phyloP scores from a whole-genome alignment of 345 rosid species.

The Rhizophora mangle region DNA sequence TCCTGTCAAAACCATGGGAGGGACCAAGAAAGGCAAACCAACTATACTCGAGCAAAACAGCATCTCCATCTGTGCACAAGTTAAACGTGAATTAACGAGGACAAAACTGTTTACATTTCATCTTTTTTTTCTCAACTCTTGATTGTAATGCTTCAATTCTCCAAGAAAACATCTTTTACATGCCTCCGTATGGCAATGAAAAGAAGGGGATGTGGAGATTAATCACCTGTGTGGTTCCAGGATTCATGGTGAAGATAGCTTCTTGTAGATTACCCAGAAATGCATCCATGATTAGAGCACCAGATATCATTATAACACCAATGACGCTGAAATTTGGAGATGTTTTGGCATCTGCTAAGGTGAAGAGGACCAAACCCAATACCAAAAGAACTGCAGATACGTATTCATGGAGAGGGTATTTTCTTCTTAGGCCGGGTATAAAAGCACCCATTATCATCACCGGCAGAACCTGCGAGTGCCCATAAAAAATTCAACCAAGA shows the following conservation, averaged over 20 bases:
- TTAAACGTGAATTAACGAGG: not conserved
- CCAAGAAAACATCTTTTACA: no score
- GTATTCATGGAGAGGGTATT: conserved; percentile 77
- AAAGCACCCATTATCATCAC: conserved; percentile 97
- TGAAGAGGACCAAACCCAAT: conserved; percentile 77
- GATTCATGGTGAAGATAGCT: conserved; percentile 78
- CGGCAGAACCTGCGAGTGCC: conserved; percentile 56
- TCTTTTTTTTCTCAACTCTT: not conserved
- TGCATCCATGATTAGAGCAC: conserved; percentile 83
- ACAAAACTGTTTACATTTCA: no score
- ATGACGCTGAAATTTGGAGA: conserved; percentile 78
- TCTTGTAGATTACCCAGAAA: conserved; percentile 85
- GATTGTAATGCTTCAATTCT: no score
- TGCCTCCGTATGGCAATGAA: no score
- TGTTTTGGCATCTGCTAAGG: conserved; percentile 84
- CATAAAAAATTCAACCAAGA: not conserved
- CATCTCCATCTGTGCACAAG: conserved; percentile 72
- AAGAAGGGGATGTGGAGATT: not conserved
- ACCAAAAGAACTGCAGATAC: conserved; percentile 71
- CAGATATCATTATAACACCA: conserved; percentile 77
- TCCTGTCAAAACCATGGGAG: conserved; percentile 88
- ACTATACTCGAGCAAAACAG: conserved; percentile 82
- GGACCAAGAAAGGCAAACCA: conserved; percentile 81
- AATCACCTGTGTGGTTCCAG: conserved; percentile 76
- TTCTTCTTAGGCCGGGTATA: conserved; percentile 78